Conservation (phyloP, 2,329 filamentous ascomycete genomes). For the Diplodia sapinea region DNA sequence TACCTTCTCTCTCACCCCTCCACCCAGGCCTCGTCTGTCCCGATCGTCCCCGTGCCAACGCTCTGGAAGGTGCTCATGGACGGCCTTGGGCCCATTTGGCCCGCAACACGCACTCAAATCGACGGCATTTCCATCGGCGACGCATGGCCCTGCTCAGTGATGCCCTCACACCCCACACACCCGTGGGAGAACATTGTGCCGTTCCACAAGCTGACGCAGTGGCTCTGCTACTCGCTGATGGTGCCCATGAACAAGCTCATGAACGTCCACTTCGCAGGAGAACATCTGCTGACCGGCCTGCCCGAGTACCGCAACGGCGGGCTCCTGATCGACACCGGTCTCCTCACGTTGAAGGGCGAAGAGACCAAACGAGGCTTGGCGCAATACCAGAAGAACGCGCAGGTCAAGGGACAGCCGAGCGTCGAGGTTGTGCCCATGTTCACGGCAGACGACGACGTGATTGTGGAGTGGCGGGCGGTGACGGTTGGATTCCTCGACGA, state of each 20-base stretch:
- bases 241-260: conserved; percentile 84
- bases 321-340: conserved; percentile 82
- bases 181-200: conserved; percentile 83
- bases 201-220: conserved; percentile 94
- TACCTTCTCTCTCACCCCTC: conserved; percentile 91
- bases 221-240: conserved; percentile 94
- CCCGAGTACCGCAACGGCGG: conserved; percentile 94
- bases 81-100: conserved; percentile 87
- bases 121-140: conserved; percentile 89
- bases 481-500: conserved; percentile 78
- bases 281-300: conserved; percentile 83
- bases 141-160: conserved; percentile 86
- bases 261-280: conserved; percentile 78
- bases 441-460: conserved; percentile 74
- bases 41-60: conserved; percentile 83
- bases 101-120: conserved; percentile 80
- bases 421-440: conserved; percentile 78
- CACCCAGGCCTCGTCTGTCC: conserved; percentile 85
- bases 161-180: conserved; percentile 74
- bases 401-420: conserved; percentile 72
- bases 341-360: conserved; percentile 74
- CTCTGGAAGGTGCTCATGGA: conserved; percentile 92
- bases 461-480: conserved; percentile 78
- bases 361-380: conserved; percentile 74
- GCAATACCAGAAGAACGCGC: conserved; percentile 72